Evolutionary conservation across 768 basidiomycete genomes (phyloP).

Genomic region (Amanita muscaria): DNA sequence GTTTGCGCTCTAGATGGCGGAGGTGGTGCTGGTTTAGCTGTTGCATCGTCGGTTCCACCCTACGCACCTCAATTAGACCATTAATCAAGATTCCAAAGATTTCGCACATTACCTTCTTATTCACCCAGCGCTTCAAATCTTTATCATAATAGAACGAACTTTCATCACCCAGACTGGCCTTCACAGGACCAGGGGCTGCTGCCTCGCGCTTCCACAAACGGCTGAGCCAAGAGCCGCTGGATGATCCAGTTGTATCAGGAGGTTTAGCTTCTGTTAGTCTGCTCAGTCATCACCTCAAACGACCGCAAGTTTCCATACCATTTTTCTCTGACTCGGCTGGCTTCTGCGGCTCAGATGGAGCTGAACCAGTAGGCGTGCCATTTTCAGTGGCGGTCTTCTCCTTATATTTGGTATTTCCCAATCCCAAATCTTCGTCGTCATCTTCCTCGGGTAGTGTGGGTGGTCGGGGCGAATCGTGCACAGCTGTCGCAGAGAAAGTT

Average conservation of each 20-base stretch:
- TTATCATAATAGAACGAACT: conserved; percentile 88
- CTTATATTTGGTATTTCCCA: conserved; percentile 68
- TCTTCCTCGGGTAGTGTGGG: conserved; percentile 34
- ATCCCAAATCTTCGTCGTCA: conserved; percentile 82
- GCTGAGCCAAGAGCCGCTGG: conserved; percentile 66
- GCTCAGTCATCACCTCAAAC: not conserved
- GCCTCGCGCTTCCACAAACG: conserved; percentile 72
- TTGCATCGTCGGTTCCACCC: conserved; percentile 48
- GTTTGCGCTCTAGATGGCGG: conserved; percentile 85
- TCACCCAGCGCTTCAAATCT: conserved; percentile 94
- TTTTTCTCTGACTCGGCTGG: conserved; percentile 18
- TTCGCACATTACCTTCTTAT: conserved; percentile 62
- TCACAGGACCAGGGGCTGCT: conserved; percentile 59
- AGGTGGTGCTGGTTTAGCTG: conserved; percentile 48
- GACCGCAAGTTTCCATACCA: conserved; percentile 16
- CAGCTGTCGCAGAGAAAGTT: conserved; percentile 29
- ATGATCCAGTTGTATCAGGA: conserved; percentile 19
- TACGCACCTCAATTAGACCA: conserved; percentile 18
- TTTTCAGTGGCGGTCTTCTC: conserved; percentile 20
- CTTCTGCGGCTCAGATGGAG: conserved; percentile 12
- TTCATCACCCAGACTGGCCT: conserved; percentile 90
- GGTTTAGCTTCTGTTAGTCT: conserved; percentile 14
- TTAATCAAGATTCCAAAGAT: not conserved
- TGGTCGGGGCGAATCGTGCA: conserved; percentile 10
- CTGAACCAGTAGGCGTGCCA: conserved; percentile 10